A percentile compares a stretch with the other conserved stretches of the same genome.
Evolutionary conservation across 2,329 filamentous ascomycete genomes (phyloP).

Genomic region (Elsinoe ampelina): DNA sequence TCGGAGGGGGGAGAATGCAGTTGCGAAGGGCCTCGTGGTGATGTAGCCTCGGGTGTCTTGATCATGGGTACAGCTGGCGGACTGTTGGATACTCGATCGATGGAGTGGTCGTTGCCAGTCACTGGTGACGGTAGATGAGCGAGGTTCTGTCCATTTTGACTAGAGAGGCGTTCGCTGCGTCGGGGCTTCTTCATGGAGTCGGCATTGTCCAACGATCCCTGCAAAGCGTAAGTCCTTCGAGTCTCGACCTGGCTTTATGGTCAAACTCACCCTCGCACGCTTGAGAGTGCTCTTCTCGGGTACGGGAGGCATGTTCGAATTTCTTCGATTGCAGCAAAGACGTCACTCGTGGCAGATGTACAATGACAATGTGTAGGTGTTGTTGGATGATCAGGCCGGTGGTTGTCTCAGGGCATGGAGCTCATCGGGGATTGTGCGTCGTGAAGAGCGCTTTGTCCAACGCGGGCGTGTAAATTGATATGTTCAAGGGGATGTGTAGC

Average conservation of each 20-base stretch:
- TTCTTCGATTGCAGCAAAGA: not conserved
- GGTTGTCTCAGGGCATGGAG: too few species aligned
- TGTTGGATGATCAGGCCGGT: too few species aligned
- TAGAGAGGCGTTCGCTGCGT: constrained; percentile 60
- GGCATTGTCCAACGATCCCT: constrained; percentile 59
- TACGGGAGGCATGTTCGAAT: constrained; percentile 9
- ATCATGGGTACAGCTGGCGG: constrained; percentile 20
- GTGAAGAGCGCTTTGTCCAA: too few species aligned
- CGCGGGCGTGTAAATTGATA: too few species aligned
- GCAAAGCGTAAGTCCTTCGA: constrained; percentile 17
- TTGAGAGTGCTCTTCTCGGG: constrained; percentile 76
- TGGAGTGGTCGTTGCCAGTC: constrained; percentile 53
- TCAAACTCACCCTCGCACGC: constrained; percentile 59
- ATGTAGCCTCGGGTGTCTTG: constrained; percentile 35
- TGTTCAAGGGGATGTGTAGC: too few species aligned
- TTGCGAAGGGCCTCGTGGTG: constrained; percentile 25
- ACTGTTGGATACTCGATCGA: constrained; percentile 2
- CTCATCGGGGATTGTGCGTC: too few species aligned
- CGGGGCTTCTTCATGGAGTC: constrained; percentile 65
- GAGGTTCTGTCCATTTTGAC: constrained; percentile 28
- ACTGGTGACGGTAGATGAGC: constrained; percentile 73
- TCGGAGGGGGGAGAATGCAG: constrained; percentile 61
- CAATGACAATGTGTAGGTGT: too few species aligned
- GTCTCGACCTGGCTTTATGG: not conserved
- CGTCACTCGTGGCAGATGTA: too few species aligned